Evolutionary conservation across 1,284 basidiomycete genomes (phyloP).

Genomic region (Fomitopsis palustris): DNA sequence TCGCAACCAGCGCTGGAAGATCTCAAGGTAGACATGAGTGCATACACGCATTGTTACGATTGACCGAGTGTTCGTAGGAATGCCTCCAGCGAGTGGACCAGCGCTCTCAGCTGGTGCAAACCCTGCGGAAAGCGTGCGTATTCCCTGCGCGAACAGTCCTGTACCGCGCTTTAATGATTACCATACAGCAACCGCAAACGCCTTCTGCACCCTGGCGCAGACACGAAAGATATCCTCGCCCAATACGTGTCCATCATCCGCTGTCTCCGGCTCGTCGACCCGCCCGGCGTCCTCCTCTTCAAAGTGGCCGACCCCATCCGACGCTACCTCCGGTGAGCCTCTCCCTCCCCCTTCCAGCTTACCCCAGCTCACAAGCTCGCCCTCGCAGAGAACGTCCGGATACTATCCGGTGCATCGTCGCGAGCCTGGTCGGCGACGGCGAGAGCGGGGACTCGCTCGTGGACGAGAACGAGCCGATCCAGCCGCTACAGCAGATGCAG

Average conservation of each 20-base stretch:
- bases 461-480: constrained; percentile 76
- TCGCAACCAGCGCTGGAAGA: constrained; percentile 87
- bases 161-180: no score
- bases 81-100: constrained; percentile 80
- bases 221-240: constrained; percentile 87
- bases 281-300: constrained; percentile 87
- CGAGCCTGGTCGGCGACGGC: constrained; percentile 83
- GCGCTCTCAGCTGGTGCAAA: constrained; percentile 63
- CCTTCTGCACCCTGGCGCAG: constrained; percentile 93
- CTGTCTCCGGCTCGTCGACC: constrained; percentile 87
- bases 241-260: constrained; percentile 96
- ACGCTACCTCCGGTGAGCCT: constrained; percentile 65
- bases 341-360: not conserved
- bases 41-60: not conserved
- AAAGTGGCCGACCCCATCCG: constrained; percentile 91
- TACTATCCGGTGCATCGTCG: constrained; percentile 91
- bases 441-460: constrained; percentile 78
- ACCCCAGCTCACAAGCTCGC: not conserved
- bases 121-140: constrained; percentile 65
- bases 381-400: constrained; percentile 75
- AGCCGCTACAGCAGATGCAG: constrained; percentile 67
- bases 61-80: constrained; percentile 40
- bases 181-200: constrained; percentile 72
- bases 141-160: not conserved
- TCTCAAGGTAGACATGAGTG: constrained; percentile 53